A percentile compares a stretch with the other conserved stretches of the same genome.
Conservation (phyloP, 441 rosid genomes). For the Pelargonium exstipulatum region DNA sequence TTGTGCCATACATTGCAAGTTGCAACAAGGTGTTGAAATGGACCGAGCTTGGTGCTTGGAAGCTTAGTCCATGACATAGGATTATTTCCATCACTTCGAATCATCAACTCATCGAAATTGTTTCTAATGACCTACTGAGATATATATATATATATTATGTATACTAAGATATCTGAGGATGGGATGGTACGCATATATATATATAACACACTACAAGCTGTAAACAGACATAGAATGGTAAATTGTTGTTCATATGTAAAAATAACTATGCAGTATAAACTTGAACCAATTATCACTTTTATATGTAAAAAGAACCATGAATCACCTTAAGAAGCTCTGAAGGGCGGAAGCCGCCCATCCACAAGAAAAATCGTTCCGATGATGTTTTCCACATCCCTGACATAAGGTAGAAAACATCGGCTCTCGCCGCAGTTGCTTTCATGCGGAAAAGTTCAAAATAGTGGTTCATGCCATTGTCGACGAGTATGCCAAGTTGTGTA, state of each 20-base stretch:
- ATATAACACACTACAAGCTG: too few species aligned
- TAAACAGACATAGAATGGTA: background rate
- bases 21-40: too few species aligned
- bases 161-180: too few species aligned
- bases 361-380: conserved; percentile 56
- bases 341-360: conserved; percentile 70
- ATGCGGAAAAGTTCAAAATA: conserved; percentile 56
- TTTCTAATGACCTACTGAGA: too few species aligned
- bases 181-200: too few species aligned
- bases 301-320: background rate
- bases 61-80: too few species aligned
- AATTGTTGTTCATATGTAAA: too few species aligned
- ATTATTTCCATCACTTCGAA: too few species aligned
- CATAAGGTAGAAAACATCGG: conserved; percentile 57
- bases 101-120: too few species aligned
- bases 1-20: too few species aligned
- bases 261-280: background rate
- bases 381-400: conserved; percentile 60
- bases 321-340: conserved; percentile 69
- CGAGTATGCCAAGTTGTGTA: conserved; percentile 47
- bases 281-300: background rate
- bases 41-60: too few species aligned
- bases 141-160: background rate
- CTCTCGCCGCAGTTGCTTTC: conserved; percentile 54
- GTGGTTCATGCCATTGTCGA: conserved; percentile 49